These are phyloP conservation scores for Bidens hawaiensis DNA, from an alignment of 140 eudicot genomes.

Conservation along the genomic window DNA sequence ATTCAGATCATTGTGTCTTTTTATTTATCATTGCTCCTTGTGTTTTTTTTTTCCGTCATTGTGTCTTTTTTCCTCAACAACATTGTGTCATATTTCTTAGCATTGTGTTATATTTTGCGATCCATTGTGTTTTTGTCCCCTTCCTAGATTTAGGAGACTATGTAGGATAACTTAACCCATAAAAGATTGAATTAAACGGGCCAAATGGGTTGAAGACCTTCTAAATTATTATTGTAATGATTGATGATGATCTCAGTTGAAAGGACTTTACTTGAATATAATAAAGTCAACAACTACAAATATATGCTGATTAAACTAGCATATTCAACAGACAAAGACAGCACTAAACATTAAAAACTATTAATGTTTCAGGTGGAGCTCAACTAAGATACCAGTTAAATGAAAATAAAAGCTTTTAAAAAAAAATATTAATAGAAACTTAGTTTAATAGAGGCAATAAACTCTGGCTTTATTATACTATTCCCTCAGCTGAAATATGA, in stretches of 20 bases:
- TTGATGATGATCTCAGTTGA: constrained; percentile 15
- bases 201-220: neutral
- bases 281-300: constrained; percentile 16
- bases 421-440: too few species aligned
- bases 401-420: neutral
- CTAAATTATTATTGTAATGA: neutral
- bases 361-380: constrained; percentile 16
- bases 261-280: neutral
- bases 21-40: too few species aligned
- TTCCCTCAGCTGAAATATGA: neutral
- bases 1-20: too few species aligned
- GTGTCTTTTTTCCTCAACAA: too few species aligned
- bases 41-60: too few species aligned
- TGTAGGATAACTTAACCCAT: too few species aligned
- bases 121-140: too few species aligned
- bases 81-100: too few species aligned
- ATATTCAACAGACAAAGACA: constrained; percentile 1
- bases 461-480: neutral
- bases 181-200: neutral
- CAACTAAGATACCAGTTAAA: neutral
- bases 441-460: neutral
- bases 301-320: neutral
- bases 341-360: neutral
- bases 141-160: too few species aligned
- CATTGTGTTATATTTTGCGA: too few species aligned